A percentile compares a stretch with the other conserved stretches of the same genome.
Evolutionary conservation across 345 rosid genomes (phyloP).

Genomic region (Dimocarpus longan): DNA sequence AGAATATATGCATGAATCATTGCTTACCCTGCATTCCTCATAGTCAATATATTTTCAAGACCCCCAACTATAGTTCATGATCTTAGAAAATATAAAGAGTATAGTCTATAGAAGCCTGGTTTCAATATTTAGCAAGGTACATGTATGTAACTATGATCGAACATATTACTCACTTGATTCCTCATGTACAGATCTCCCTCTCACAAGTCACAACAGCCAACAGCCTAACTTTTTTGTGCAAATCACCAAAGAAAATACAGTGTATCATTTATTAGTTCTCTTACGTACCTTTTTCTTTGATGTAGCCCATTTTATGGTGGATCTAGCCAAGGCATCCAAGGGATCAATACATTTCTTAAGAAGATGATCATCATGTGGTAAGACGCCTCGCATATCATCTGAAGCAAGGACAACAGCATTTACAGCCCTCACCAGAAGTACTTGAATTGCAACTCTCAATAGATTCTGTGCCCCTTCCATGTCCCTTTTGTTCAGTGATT

Average conservation of each 20-base stretch:
- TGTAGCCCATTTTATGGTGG: conserved; percentile 57
- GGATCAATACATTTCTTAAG: conserved; percentile 62
- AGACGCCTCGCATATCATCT: conserved; percentile 51
- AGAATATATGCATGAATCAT: not conserved
- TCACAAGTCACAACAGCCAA: not conserved
- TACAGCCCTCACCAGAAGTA: conserved; percentile 62
- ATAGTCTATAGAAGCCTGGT: not conserved
- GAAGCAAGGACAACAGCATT: conserved; percentile 62
- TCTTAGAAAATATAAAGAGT: too few relatives aligned
- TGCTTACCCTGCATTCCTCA: not conserved
- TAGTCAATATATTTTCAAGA: not conserved
- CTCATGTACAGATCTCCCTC: not conserved
- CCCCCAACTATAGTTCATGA: not conserved
- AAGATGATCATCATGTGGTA: conserved; percentile 65
- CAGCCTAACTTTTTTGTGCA: not conserved
- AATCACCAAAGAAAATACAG: not conserved
- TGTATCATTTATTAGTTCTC: conserved; percentile 16
- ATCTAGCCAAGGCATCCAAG: conserved; percentile 64
- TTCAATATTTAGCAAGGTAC: not conserved
- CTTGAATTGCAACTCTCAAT: conserved; percentile 58
- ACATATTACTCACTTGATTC: not conserved
- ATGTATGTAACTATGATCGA: not conserved
- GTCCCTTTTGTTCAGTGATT: conserved; percentile 51
- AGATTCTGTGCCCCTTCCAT: conserved; percentile 66
- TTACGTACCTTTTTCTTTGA: conserved; percentile 19